Conservation (phyloP, 2,329 filamentous ascomycete species). For the Epichloe coenophiala region DNA sequence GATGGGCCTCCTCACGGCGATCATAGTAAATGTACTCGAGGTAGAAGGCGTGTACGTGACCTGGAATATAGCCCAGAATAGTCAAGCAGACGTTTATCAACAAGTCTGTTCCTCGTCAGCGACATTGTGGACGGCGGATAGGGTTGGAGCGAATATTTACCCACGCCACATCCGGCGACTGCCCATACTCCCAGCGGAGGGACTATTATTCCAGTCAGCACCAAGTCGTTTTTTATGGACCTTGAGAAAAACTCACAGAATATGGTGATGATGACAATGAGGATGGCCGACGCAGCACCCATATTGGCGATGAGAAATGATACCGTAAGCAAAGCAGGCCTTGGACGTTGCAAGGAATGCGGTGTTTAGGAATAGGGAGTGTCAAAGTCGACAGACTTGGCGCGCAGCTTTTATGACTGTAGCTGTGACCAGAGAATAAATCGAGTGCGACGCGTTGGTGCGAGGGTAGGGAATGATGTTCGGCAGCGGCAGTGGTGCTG, state of each 20-base stretch:
- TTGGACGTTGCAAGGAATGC: too few relatives aligned
- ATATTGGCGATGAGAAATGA: slow-evolving; percentile 21
- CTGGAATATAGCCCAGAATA: slow-evolving; percentile 59
- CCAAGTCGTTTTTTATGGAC: background rate
- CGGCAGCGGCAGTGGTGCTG: too few relatives aligned
- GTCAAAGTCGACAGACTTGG: too few relatives aligned
- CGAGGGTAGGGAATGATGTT: too few relatives aligned
- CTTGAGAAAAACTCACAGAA: slow-evolving; percentile 27
- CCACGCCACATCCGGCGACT: slow-evolving; percentile 50
- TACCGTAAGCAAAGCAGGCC: background rate
- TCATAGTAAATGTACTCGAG: slow-evolving; percentile 74
- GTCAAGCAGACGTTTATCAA: slow-evolving; percentile 56
- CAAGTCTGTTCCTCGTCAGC: slow-evolving; percentile 31
- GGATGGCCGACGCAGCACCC: slow-evolving; percentile 33
- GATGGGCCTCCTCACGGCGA: slow-evolving; percentile 47
- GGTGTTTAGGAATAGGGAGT: too few relatives aligned
- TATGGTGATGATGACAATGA: slow-evolving; percentile 38
- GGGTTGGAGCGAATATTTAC: slow-evolving; percentile 17
- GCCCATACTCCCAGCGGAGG: slow-evolving; percentile 52
- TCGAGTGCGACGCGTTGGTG: too few relatives aligned
- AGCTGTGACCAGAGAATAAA: too few relatives aligned
- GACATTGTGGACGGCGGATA: background rate
- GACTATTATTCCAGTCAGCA: slow-evolving; percentile 31
- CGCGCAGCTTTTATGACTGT: too few relatives aligned
- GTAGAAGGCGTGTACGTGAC: slow-evolving; percentile 71